These are phyloP conservation scores for Symbiodinium natans DNA, from an alignment of 73 alveolate species.

Conservation along the genomic window DNA sequence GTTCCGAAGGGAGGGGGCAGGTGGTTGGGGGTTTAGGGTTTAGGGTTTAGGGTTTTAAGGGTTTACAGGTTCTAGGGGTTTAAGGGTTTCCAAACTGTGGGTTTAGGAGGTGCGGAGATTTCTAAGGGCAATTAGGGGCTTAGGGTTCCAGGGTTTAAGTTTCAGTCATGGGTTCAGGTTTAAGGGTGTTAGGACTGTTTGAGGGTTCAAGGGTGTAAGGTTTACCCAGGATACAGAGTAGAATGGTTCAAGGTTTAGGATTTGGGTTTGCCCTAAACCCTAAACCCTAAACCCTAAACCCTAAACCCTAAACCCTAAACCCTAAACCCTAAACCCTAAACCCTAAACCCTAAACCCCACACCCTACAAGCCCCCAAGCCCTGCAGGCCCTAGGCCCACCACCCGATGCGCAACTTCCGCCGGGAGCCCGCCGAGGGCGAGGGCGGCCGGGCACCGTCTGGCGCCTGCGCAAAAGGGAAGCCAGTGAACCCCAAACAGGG, in stretches of 20 bases:
- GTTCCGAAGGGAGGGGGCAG: neutral
- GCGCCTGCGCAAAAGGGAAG: neutral
- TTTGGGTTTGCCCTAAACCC: neutral
- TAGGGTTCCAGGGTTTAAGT: no score
- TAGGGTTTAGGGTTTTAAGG: neutral
- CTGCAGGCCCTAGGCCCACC: neutral
- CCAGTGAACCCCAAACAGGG: no score
- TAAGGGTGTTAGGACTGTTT: no score
- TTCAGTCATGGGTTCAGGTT: no score
- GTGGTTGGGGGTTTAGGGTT: neutral
- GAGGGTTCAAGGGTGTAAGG: no score
- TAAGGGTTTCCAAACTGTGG: neutral
- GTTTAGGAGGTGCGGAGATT: neutral
- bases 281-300: no score
- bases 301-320: no score
- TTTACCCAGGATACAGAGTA: no score
- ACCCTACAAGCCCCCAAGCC: no score
- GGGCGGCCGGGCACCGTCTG: constrained; percentile 83
- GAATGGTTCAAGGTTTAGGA: neutral
- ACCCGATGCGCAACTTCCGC: constrained; percentile 82
- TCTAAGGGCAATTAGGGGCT: no score
- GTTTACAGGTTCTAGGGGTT: neutral
- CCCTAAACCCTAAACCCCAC: no score
- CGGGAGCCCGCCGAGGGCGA: constrained; percentile 85
- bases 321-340: no score